Evolutionary conservation across 139 green algal genomes (phyloP).

Genomic region (Auxenochlorella pyrenoidosa): DNA sequence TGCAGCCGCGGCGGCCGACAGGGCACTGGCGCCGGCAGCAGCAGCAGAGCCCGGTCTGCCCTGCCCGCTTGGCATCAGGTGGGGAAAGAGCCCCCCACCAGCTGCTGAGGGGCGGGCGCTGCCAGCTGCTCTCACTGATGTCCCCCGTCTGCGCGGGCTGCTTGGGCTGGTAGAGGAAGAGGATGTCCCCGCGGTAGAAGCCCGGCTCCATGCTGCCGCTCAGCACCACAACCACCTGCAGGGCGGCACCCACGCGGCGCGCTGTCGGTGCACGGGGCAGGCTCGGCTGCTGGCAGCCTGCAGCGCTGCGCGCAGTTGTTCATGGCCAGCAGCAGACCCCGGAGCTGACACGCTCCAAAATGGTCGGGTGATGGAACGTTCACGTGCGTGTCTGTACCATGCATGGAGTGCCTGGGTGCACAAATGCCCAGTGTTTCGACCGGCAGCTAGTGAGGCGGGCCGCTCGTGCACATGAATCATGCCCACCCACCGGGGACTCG

Average conservation of each 20-base stretch:
- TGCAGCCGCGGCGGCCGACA: neutral
- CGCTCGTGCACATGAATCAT: no score
- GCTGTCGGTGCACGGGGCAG: neutral
- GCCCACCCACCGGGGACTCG: constrained; percentile 87
- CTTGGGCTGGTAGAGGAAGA: constrained; percentile 93
- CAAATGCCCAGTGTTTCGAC: no score
- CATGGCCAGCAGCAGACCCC: neutral
- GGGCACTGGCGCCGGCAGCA: neutral
- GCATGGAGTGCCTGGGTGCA: no score
- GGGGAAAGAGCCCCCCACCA: neutral
- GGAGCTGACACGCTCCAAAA: neutral
- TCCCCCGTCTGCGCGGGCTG: neutral
- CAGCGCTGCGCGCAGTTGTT: no score
- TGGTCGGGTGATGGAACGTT: no score
- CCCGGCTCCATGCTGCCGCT: constrained; percentile 98
- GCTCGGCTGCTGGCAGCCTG: neutral
- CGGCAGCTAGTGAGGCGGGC: no score
- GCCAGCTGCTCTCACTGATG: constrained; percentile 16
- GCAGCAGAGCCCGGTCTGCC: neutral
- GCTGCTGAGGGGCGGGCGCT: neutral
- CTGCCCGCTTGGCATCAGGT: no score
- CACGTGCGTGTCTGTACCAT: no score
- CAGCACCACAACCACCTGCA: constrained; percentile 96
- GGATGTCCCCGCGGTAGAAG: constrained; percentile 96
- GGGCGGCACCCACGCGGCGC: neutral